A percentile compares a stretch with the other conserved stretches of the same genome.
Evolutionary conservation across 768 basidiomycete species (phyloP).

Genomic region (Leccinellum albellum): DNA sequence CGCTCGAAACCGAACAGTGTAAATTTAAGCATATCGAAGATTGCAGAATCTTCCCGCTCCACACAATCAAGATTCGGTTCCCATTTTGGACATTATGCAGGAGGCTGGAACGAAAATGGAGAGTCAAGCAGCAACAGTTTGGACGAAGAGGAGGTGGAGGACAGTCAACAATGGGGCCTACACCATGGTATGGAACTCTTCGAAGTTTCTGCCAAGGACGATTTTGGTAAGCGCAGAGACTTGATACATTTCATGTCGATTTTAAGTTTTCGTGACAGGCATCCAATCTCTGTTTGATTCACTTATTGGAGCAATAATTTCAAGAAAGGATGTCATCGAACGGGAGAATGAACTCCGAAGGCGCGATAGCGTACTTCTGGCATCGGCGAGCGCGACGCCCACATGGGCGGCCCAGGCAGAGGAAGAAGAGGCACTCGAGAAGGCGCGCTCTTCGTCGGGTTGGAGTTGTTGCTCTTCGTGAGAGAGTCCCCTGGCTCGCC

Average conservation of each 20-base stretch:
- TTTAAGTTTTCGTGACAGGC: slow-evolving; percentile 42
- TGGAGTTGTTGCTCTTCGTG: slow-evolving; percentile 70
- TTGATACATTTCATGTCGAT: slow-evolving; percentile 5
- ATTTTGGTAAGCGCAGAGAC: slow-evolving; percentile 48
- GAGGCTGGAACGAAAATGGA: slow-evolving; percentile 52
- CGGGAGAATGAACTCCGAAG: slow-evolving; percentile 74
- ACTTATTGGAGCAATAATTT: slow-evolving; percentile 77
- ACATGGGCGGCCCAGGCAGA: slow-evolving; percentile 79
- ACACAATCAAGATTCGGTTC: slow-evolving; percentile 54
- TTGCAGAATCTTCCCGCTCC: slow-evolving; percentile 40
- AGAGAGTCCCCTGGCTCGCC: slow-evolving; percentile 11
- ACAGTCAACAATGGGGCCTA: slow-evolving; percentile 66
- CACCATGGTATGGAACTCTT: slow-evolving; percentile 84
- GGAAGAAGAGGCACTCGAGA: slow-evolving; percentile 67
- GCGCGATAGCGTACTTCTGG: slow-evolving; percentile 80
- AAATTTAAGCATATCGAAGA: slow-evolving; percentile 30
- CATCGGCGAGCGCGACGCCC: slow-evolving; percentile 57
- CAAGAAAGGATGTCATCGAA: slow-evolving; percentile 75
- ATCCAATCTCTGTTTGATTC: slow-evolving; percentile 77
- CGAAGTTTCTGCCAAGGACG: slow-evolving; percentile 90
- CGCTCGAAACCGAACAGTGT: slow-evolving; percentile 48
- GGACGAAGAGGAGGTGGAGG: slow-evolving; percentile 56
- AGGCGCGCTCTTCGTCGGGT: slow-evolving; percentile 41
- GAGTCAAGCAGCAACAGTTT: slow-evolving; percentile 67
- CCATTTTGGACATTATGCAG: slow-evolving; percentile 48